These are phyloP conservation scores for Paxillus ammoniavirescens DNA, from an alignment of 768 basidiomycete species.

Conservation along the genomic window DNA sequence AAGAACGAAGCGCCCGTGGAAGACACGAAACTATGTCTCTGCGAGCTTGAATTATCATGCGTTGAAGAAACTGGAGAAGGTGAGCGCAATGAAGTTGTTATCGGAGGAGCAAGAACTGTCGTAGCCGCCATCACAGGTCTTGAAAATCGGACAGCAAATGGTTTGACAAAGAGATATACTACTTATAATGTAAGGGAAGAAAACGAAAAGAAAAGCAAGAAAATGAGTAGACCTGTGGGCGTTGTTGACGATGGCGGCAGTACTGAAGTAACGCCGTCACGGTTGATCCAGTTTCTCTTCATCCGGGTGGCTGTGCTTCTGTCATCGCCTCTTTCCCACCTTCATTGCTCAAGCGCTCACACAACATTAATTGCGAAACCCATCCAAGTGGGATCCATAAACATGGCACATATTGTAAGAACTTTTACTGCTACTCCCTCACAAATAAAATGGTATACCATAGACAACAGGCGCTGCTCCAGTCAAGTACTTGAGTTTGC, in stretches of 20 bases:
- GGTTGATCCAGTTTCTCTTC: background rate
- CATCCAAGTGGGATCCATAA: background rate
- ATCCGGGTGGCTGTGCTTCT: conserved; percentile 13
- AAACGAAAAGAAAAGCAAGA: background rate
- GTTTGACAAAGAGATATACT: background rate
- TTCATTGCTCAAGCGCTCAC: background rate
- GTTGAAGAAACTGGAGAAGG: conserved; percentile 11
- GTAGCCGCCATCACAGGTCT: conserved; percentile 10
- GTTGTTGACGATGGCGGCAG: background rate
- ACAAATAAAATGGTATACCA: conserved; percentile 90
- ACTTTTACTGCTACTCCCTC: conserved; percentile 6
- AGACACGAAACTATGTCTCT: conserved; percentile 26
- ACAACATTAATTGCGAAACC: no score
- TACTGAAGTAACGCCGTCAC: background rate
- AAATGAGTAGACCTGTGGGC: background rate
- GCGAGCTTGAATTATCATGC: conserved; percentile 11
- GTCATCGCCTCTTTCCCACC: background rate
- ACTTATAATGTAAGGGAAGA: background rate
- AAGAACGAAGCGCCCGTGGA: conserved; percentile 25
- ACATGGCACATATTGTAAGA: background rate
- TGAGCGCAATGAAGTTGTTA: conserved; percentile 16
- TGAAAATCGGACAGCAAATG: background rate
- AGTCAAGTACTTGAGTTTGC: conserved; percentile 90
- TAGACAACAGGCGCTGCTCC: conserved; percentile 95
- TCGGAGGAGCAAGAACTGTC: conserved; percentile 10